A percentile compares a stretch with the other conserved stretches of the same genome.
Evolutionary conservation across 2,329 filamentous ascomycete species (phyloP).

Genomic region (Mollisiaceae sp.): DNA sequence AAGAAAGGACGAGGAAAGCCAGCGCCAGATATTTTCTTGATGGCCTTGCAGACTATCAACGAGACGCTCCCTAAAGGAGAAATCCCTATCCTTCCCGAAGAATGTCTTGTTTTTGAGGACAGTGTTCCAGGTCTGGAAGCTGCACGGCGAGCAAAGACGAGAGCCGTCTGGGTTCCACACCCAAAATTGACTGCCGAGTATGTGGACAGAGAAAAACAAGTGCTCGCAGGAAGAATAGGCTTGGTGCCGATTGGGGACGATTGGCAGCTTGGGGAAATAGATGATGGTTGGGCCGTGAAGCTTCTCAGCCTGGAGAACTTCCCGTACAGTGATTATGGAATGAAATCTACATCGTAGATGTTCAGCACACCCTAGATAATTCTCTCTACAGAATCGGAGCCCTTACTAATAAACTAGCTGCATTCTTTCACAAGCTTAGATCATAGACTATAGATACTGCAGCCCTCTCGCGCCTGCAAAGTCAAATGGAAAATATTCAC

Average conservation of each 20-base stretch:
- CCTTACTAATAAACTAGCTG: not conserved
- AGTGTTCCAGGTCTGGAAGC: constrained; percentile 90
- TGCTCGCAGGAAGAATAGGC: constrained; percentile 69
- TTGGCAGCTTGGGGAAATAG: constrained; percentile 51
- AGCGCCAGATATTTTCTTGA: constrained; percentile 90
- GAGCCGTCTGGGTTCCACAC: constrained; percentile 90
- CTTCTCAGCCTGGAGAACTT: constrained; percentile 46
- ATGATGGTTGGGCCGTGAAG: constrained; percentile 47
- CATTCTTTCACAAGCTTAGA: not conserved
- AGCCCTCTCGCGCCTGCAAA: not conserved
- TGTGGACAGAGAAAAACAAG: constrained; percentile 73
- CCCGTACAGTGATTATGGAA: constrained; percentile 45
- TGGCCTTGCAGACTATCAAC: constrained; percentile 86
- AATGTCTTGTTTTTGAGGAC: constrained; percentile 96
- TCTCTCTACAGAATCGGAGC: not conserved
- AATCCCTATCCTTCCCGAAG: constrained; percentile 72
- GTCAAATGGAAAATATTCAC: not conserved
- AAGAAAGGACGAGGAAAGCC: constrained; percentile 82
- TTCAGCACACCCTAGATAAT: not conserved
- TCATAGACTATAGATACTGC: not conserved
- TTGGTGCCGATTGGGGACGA: constrained; percentile 49
- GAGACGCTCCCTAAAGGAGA: constrained; percentile 67
- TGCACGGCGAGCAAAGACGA: constrained; percentile 88
- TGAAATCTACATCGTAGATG: constrained; percentile 9
- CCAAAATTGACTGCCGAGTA: constrained; percentile 77